Evolutionary conservation across 768 basidiomycete genomes (phyloP).

Genomic region (Lentinula lateritia): DNA sequence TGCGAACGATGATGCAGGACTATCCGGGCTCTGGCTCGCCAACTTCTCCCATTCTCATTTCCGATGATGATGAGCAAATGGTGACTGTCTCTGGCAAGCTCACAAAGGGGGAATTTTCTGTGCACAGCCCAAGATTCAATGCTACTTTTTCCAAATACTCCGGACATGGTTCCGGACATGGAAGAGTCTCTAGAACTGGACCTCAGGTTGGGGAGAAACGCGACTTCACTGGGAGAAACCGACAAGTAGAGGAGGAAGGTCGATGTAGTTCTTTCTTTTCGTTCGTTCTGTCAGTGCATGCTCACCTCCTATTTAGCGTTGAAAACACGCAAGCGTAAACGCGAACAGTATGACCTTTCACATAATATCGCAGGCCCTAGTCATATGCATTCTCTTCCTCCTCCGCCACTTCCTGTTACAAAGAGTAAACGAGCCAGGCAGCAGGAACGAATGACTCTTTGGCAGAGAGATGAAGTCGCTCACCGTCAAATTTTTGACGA

Average conservation of each 20-base stretch:
- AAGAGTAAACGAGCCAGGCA: not conserved
- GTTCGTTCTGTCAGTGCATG: not conserved
- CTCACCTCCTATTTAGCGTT: not conserved
- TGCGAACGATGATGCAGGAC: not conserved
- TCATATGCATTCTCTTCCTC: not conserved
- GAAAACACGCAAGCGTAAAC: slow-evolving; percentile 7
- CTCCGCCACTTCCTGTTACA: not conserved
- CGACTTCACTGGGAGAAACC: not conserved
- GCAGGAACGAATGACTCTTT: not conserved
- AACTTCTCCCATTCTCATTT: slow-evolving; percentile 22
- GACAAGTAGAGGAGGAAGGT: not conserved
- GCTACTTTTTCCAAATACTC: not conserved
- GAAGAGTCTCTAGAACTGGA: not conserved
- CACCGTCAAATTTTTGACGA: slow-evolving; percentile 1
- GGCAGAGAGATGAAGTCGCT: not conserved
- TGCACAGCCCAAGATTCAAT: not conserved
- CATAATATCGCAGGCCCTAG: not conserved
- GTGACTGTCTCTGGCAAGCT: not conserved
- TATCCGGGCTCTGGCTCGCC: slow-evolving; percentile 13
- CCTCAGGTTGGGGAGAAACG: not conserved
- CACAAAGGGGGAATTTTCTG: not conserved
- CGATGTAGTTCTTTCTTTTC: not conserved
- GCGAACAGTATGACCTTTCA: not conserved
- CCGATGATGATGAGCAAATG: slow-evolving; percentile 19
- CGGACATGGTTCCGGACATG: not conserved